Evolutionary conservation across 2,329 filamentous ascomycete genomes (phyloP), one percentile per base, ranked within the genome.

Genomic region (Arthrobotrys musiformis): DNA sequence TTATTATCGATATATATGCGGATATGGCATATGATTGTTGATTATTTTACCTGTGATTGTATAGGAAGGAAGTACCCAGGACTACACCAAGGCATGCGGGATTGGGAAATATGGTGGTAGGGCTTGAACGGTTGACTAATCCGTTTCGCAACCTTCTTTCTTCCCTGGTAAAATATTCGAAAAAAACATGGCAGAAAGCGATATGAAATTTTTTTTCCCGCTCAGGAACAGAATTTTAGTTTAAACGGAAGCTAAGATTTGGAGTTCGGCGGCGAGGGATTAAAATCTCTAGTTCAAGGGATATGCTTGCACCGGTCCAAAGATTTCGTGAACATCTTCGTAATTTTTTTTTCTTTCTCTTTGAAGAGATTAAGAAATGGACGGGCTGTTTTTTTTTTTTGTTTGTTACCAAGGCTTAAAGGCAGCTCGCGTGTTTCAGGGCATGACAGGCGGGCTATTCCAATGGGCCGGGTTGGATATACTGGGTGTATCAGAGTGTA

Each of bases 371-470:
- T 48, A 11, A 37, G 40, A 9, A 50, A 50, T 60, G 60, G 64
- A 60, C 56, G 50, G 54, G 19, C 15, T 17, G 40, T 44, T 24
- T 35, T 35, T 35, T 35, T 35, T 35, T 35, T 35, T 35, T 37
- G 33, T n/a, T 37, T 52, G 63, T 76, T 76, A 70, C 72, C 72
- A 70, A 69, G 72, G 64, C 66, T 72, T 54, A 52, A 44, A 72
- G 68, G 58, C 60, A 64, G 58, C 54, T 63, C 63, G 72, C 58
- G 72, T 76, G 73, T 77, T 77, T 77, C 73, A 77, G 73, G 66
- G 73, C 60, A 77, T 70, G 73, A 77, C 73, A 76, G 72, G 72
- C 60, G 64, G 72, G 60, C 60, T 58, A 56, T 73, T 61, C 44
- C 60, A 73, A 58, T 64, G 58, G 58, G 33, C 26, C 35, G 56